Evolutionary conservation across 768 basidiomycete species (phyloP).

Genomic region (Boletus reticuloceps): DNA sequence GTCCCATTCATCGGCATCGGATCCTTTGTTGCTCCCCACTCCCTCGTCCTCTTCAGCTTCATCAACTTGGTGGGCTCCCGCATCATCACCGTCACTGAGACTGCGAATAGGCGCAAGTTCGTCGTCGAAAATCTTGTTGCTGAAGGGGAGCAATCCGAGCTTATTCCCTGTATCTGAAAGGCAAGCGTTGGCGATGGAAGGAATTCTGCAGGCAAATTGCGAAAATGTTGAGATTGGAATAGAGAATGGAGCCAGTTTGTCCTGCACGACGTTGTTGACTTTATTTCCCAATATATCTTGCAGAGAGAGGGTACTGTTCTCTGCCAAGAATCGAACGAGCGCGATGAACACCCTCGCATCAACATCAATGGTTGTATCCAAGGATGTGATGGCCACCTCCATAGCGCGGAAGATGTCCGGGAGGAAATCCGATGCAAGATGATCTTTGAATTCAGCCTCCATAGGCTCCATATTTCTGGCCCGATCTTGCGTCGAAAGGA

Average conservation of each 20-base stretch:
- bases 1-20: conserved; percentile 22
- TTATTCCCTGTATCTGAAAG: not conserved
- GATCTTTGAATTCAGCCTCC: conserved; percentile 23
- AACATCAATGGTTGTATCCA: conserved; percentile 38
- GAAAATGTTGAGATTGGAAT: conserved; percentile 20
- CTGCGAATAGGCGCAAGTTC: conserved; percentile 37
- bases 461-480: conserved; percentile 34
- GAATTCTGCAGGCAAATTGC: conserved; percentile 17
- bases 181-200: conserved; percentile 6
- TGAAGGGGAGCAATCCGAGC: conserved; percentile 37
- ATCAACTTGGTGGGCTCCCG: conserved; percentile 4
- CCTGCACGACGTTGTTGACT: conserved; percentile 20
- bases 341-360: conserved; percentile 53
- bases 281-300: conserved; percentile 30
- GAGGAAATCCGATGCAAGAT: conserved; percentile 40
- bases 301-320: conserved; percentile 18
- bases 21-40: conserved; percentile 12
- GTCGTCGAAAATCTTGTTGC: conserved; percentile 41
- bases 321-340: conserved; percentile 39
- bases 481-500: conserved; percentile 39
- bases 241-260: conserved; percentile 20
- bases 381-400: conserved; percentile 22
- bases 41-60: conserved; percentile 16
- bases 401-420: conserved; percentile 36
- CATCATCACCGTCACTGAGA: not conserved